A percentile compares a stretch with the other conserved stretches of the same genome.
Evolutionary conservation across 2,329 filamentous ascomycete genomes (phyloP).

Genomic region (Xylariaceae sp.): DNA sequence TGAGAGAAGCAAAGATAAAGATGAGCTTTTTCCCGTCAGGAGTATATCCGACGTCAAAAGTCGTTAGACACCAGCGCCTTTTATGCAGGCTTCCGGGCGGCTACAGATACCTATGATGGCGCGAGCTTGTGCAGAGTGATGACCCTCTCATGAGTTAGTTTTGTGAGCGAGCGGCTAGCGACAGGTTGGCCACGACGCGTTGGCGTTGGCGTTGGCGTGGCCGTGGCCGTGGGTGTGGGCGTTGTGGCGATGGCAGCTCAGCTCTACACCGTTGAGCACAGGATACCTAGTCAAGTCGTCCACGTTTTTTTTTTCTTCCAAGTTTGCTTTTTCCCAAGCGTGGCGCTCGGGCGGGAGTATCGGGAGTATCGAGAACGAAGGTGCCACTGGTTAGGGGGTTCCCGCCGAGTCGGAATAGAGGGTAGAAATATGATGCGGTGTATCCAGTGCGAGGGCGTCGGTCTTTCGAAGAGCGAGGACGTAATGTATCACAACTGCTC

Average conservation of each 20-base stretch:
- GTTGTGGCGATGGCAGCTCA: not conserved
- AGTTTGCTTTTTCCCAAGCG: not conserved
- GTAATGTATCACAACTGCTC: slow-evolving; percentile 19
- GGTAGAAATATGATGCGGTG: slow-evolving; percentile 5
- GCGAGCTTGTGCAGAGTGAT: slow-evolving; percentile 12
- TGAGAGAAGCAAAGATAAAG: slow-evolving; percentile 9
- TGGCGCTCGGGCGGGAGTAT: not conserved
- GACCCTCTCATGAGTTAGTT: not conserved
- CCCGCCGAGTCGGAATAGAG: slow-evolving; percentile 13
- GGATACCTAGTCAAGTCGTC: slow-evolving; percentile 2
- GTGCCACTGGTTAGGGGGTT: slow-evolving; percentile 3
- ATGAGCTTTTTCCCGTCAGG: not conserved
- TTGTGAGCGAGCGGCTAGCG: slow-evolving; percentile 11
- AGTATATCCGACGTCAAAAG: slow-evolving; percentile 14
- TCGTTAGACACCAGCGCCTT: slow-evolving; percentile 15
- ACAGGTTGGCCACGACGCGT: slow-evolving; percentile 7
- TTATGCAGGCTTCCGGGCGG: slow-evolving; percentile 25
- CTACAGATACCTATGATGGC: slow-evolving; percentile 4
- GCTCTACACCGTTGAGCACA: slow-evolving; percentile 7
- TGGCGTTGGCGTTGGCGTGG: not conserved
- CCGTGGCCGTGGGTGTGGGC: no score
- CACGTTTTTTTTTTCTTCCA: slow-evolving; percentile 10
- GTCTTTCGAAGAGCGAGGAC: not conserved
- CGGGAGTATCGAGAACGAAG: not conserved
- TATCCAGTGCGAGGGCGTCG: slow-evolving; percentile 6